Conservation (phyloP, 345 rosid genomes). For the Brassica nigra region DNA sequence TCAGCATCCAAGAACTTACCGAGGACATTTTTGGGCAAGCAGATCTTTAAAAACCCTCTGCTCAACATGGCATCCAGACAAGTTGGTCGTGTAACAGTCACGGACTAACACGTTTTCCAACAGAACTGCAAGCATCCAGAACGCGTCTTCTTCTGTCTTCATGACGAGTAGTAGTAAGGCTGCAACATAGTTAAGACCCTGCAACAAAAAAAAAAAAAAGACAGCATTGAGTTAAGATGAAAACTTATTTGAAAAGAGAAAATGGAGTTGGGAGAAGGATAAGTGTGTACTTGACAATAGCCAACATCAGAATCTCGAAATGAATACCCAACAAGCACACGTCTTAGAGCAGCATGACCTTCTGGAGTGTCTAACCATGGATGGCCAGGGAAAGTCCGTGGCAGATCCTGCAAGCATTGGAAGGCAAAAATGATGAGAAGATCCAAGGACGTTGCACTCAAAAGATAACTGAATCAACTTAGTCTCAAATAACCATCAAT, state of each 20-base stretch:
- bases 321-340: constrained; percentile 95
- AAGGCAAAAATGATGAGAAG: constrained; percentile 1
- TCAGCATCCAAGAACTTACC: constrained; percentile 44
- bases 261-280: not conserved
- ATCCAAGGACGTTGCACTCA: not conserved
- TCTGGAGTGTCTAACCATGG: constrained; percentile 99
- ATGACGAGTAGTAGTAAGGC: constrained; percentile 91
- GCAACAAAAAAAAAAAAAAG: constrained; percentile 23
- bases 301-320: constrained; percentile 99
- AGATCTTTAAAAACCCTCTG: constrained; percentile 97
- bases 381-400: constrained; percentile 98
- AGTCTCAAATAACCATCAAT: not conserved
- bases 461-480: not conserved
- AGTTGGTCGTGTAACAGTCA: constrained; percentile 91
- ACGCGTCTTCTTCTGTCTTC: constrained; percentile 99
- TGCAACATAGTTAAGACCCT: constrained; percentile 98
- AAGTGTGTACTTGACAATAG: constrained; percentile 82
- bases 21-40: constrained; percentile 80
- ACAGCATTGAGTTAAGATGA: not conserved
- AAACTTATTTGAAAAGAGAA: not conserved
- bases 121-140: constrained; percentile 99
- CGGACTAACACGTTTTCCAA: constrained; percentile 91
- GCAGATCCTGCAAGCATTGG: constrained; percentile 69
- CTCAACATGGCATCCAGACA: constrained; percentile 98
- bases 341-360: constrained; percentile 91